phyloP scores from a whole-genome alignment of 345 rosid species.

The Linum usitatissimum region DNA sequence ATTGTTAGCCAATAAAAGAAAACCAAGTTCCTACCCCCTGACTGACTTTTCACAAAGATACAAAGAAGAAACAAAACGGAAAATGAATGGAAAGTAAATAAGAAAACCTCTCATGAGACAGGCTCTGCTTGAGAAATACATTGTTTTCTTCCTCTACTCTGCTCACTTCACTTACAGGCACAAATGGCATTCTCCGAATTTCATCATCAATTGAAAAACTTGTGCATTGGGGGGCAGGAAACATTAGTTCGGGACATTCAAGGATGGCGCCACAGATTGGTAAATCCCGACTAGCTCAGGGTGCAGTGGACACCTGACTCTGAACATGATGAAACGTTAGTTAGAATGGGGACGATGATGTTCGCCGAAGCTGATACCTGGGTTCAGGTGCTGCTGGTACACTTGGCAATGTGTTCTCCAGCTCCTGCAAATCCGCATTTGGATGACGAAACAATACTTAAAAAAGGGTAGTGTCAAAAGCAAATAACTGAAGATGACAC shows the following conservation, averaged over 20 bases:
- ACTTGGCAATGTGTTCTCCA: constrained; percentile 45
- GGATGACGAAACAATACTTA: background rate
- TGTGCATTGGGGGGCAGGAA: too few relatives aligned
- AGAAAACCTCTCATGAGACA: background rate
- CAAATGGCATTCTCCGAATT: background rate
- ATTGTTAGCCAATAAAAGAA: too few relatives aligned
- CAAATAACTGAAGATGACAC: too few relatives aligned
- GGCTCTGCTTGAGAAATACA: background rate
- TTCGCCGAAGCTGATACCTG: constrained; percentile 57
- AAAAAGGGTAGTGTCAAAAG: background rate
- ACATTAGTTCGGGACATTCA: too few relatives aligned
- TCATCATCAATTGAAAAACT: too few relatives aligned
- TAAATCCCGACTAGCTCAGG: too few relatives aligned
- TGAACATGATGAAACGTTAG: background rate
- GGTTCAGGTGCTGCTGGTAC: constrained; percentile 54
- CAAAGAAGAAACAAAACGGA: background rate
- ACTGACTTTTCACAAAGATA: background rate
- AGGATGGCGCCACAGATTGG: too few relatives aligned
- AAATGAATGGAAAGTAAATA: too few relatives aligned
- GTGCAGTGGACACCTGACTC: too few relatives aligned
- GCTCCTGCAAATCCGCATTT: constrained; percentile 33
- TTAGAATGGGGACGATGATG: constrained; percentile 57
- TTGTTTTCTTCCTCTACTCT: background rate
- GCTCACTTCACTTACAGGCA: background rate
- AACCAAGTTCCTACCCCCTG: background rate